Base-by-base conservation (phyloP, 1,284 basidiomycete species). In the Cutaneotrichosporon arboriforme region DNA sequence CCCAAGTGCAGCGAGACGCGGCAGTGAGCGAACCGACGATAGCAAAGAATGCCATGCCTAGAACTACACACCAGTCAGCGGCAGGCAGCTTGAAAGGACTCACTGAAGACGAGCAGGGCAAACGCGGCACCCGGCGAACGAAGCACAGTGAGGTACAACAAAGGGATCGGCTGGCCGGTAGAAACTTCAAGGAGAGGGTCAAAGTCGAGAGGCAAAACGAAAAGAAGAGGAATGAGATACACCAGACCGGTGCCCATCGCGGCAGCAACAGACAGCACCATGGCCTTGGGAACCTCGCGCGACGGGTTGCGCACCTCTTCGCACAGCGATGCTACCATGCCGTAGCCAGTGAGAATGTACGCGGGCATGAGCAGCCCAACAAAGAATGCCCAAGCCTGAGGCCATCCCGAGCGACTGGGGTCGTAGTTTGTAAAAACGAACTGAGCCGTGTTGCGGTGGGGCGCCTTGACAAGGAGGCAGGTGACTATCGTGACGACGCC, bases 21-120 rank as follows among this genome's bases (percentile, higher is more conserved):
- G 57, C 57, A 20, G 77, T 78, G n/a, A 77, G 63, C 14, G 73
- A 72, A 2, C 77, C 77, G 36, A 78, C 70, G 7, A 72, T 68
- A 8, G 77, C 76, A 54, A 78, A 78, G 31, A 74, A 57, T 59
- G 74, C 75, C 49, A 78, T 74, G 20, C 76, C 76, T 43, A 78
- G 69, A 54, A 79, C 66, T 64, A 37, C 33, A 35, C 10, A 17
- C 14, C 12, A 14, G 36, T 37, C 15, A 37, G 36, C 8, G 39
- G 12, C 12, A 41, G 7, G 37, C n/a, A 18, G 8, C 8, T 7
- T 10, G 36, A 18, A 9, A 21, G 18, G 23, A 51, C 67, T 45
- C 35, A 65, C 66, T 75, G 41, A 78, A 66, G 61, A 77, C 77
- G 2, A 78, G 65, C 8, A 79, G 55, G 7, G 77, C 77, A 22